Conservation (phyloP, 2,329 filamentous ascomycete genomes). For the Alternaria incomplexa region DNA sequence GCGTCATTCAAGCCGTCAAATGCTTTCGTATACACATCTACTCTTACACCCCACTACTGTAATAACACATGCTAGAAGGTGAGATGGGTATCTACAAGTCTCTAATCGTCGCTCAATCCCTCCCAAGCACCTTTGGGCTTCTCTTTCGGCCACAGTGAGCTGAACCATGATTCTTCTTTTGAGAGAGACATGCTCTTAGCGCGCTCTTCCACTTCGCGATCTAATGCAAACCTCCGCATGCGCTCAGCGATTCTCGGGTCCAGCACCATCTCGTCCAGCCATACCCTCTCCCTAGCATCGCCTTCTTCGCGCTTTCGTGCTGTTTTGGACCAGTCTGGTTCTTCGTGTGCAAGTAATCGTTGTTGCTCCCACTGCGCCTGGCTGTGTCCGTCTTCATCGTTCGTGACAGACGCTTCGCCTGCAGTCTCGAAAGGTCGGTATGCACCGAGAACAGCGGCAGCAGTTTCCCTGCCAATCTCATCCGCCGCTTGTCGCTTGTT, state of each 20-base stretch:
- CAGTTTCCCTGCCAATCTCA: slow-evolving; percentile 83
- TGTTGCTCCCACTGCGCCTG: slow-evolving; percentile 65
- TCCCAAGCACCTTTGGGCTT: slow-evolving; percentile 44
- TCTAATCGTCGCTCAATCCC: slow-evolving; percentile 37
- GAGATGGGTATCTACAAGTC: slow-evolving; percentile 22
- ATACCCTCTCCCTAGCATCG: slow-evolving; percentile 66
- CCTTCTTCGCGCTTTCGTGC: slow-evolving; percentile 63
- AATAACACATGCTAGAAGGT: slow-evolving; percentile 29
- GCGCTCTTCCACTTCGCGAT: slow-evolving; percentile 71
- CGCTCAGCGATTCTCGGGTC: slow-evolving; percentile 76
- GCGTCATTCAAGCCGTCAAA: slow-evolving; percentile 23
- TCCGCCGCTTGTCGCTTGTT: slow-evolving; percentile 86
- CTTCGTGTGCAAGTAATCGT: slow-evolving; percentile 70
- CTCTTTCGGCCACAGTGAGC: slow-evolving; percentile 39
- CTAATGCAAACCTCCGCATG: slow-evolving; percentile 81
- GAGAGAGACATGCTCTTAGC: slow-evolving; percentile 49
- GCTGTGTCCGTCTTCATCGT: slow-evolving; percentile 38
- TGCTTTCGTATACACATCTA: slow-evolving; percentile 37
- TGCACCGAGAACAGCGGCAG: slow-evolving; percentile 75
- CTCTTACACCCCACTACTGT: slow-evolving; percentile 31
- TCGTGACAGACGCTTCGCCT: slow-evolving; percentile 34
- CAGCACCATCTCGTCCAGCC: slow-evolving; percentile 75
- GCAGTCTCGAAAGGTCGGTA: slow-evolving; percentile 54
- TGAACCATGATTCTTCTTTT: slow-evolving; percentile 36
- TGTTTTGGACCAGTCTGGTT: slow-evolving; percentile 84